A percentile compares a stretch with the other conserved stretches of the same genome.
These are phyloP conservation scores for Aureobasidium mangrovei DNA, from an alignment of 2,329 filamentous ascomycete genomes.

Conservation along the genomic window DNA sequence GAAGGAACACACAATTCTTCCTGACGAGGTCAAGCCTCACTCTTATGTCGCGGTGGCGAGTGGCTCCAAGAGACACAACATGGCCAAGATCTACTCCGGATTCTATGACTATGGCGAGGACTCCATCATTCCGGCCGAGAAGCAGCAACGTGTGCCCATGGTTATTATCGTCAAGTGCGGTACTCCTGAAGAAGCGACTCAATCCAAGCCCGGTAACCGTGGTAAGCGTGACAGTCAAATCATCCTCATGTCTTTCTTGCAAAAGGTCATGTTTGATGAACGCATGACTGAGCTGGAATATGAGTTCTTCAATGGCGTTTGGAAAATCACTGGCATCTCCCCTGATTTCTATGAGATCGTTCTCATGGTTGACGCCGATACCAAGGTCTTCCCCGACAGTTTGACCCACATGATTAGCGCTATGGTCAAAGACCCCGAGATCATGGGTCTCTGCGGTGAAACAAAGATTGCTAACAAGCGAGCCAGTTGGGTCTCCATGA, in stretches of 20 bases:
- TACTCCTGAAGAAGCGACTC: slow-evolving; percentile 72
- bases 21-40: slow-evolving; percentile 76
- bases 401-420: slow-evolving; percentile 98
- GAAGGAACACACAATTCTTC: slow-evolving; percentile 74
- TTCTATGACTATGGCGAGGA: slow-evolving; percentile 93
- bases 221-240: slow-evolving; percentile 99
- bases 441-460: slow-evolving; percentile 98
- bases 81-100: slow-evolving; percentile 96
- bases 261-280: slow-evolving; percentile 99
- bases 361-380: slow-evolving; percentile 98
- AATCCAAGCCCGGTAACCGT: slow-evolving; percentile 87
- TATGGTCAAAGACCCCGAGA: slow-evolving; percentile 98
- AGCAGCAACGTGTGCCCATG: slow-evolving; percentile 96
- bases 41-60: slow-evolving; percentile 96
- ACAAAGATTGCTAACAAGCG: slow-evolving; percentile 99
- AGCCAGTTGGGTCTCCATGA: slow-evolving; percentile 89
- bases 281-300: slow-evolving; percentile 99
- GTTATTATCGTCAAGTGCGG: slow-evolving; percentile 94
- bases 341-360: slow-evolving; percentile 97
- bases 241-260: slow-evolving; percentile 97
- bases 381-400: slow-evolving; percentile 97
- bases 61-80: slow-evolving; percentile 96
- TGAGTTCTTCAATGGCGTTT: slow-evolving; percentile 98
- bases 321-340: slow-evolving; percentile 97
- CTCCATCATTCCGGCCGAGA: slow-evolving; percentile 69